Conservation (phyloP, 163 green algal species). For the Chlorella variabilis region DNA sequence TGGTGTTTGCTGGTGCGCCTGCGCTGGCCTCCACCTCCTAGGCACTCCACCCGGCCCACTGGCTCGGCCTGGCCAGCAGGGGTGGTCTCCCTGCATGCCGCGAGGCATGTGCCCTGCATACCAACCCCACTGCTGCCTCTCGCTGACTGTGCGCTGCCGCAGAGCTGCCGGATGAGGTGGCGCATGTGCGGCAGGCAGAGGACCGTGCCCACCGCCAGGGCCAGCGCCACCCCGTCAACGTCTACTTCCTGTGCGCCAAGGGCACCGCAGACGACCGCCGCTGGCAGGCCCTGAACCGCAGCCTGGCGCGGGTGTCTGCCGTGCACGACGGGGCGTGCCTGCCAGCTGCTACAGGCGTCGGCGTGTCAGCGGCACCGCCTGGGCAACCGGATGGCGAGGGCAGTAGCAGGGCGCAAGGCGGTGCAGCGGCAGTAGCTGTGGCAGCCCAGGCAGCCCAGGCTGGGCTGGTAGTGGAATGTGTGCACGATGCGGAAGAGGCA, state of each 20-base stretch:
- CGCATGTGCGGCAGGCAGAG: constrained; percentile 90
- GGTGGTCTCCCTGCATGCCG: too few species aligned
- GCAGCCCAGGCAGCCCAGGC: neutral
- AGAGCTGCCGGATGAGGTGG: constrained; percentile 62
- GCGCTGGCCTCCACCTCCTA: neutral
- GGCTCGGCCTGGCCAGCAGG: too few species aligned
- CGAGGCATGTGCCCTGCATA: too few species aligned
- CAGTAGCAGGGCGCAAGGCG: neutral
- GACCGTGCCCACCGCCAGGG: constrained; percentile 92
- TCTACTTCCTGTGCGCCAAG: constrained; percentile 92
- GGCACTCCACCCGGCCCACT: too few species aligned
- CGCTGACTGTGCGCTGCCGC: too few species aligned
- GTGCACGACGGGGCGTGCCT: constrained; percentile 55
- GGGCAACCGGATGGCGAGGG: neutral
- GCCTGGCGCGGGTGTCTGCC: constrained; percentile 49
- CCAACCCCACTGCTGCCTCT: too few species aligned
- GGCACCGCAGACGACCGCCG: constrained; percentile 71
- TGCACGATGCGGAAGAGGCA: constrained; percentile 29
- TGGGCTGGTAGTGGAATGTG: constrained; percentile 36
- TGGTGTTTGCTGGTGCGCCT: constrained; percentile 87
- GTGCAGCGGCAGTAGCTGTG: neutral
- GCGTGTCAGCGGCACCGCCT: neutral
- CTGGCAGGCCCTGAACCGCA: constrained; percentile 60
- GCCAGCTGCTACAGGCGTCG: neutral
- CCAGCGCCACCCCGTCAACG: constrained; percentile 81